phyloP scores from a whole-genome alignment of 2,329 filamentous ascomycete genomes.

The Cladosporium sp. region DNA sequence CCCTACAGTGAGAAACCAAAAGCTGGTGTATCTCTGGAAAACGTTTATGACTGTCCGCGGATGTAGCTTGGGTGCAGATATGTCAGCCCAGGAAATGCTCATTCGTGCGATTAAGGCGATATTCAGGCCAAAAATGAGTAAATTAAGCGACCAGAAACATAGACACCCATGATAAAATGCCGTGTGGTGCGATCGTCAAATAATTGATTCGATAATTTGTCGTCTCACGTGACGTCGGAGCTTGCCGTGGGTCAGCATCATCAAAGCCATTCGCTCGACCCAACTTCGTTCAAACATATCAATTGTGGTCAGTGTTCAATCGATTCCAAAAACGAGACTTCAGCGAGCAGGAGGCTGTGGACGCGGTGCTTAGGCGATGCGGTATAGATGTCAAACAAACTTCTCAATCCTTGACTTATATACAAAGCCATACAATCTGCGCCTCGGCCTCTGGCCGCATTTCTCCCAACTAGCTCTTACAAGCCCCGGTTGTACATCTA shows the following conservation, averaged over 20 bases:
- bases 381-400: constrained; percentile 5
- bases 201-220: neutral
- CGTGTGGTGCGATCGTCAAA: neutral
- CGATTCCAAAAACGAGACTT: neutral
- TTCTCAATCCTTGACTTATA: constrained; percentile 15
- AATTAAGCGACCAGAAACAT: neutral
- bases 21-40: neutral
- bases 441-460: constrained; percentile 6
- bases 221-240: constrained; percentile 9
- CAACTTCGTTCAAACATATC: neutral
- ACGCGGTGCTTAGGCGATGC: neutral
- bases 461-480: constrained; percentile 15
- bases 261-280: constrained; percentile 13
- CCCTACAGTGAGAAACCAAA: neutral
- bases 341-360: neutral
- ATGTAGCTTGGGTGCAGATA: neutral
- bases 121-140: neutral
- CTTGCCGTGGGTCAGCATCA: constrained; percentile 10
- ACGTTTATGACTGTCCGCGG: neutral
- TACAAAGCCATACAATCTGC: constrained; percentile 12
- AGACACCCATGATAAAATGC: neutral
- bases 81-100: neutral
- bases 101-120: neutral
- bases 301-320: neutral
- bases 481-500: constrained; percentile 32